A percentile compares a stretch with the other conserved stretches of the same genome.
Conservation (phyloP, 2,329 filamentous ascomycete genomes). For the Venturia effusa region DNA sequence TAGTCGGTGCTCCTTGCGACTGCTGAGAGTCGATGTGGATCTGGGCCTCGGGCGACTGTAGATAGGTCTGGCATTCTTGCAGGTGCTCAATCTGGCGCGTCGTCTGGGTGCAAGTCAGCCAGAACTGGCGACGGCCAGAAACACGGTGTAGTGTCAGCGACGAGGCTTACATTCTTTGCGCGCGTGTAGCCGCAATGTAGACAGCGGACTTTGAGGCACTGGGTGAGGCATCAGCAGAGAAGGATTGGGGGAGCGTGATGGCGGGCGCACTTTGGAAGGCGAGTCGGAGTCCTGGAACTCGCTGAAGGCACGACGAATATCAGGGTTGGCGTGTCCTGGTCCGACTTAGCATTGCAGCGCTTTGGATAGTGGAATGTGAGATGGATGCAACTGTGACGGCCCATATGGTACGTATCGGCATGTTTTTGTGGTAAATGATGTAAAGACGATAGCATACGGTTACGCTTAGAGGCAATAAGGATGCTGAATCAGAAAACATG, state of each 20-base stretch:
- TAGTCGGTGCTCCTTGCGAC: slow-evolving; percentile 11
- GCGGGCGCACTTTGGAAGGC: slow-evolving; percentile 23
- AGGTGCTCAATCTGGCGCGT: slow-evolving; percentile 41
- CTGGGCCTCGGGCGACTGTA: slow-evolving; percentile 33
- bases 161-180: slow-evolving; percentile 30
- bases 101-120: slow-evolving; percentile 18
- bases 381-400: not conserved
- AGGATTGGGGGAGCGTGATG: not conserved
- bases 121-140: not conserved
- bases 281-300: slow-evolving; percentile 32
- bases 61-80: slow-evolving; percentile 33
- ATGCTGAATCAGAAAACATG: not conserved
- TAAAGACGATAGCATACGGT: not conserved
- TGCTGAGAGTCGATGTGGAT: slow-evolving; percentile 18
- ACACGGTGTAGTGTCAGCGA: not conserved
- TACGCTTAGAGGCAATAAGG: not conserved
- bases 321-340: slow-evolving; percentile 26
- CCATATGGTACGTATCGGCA: not conserved
- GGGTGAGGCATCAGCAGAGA: not conserved
- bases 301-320: slow-evolving; percentile 28
- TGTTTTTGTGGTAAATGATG: not conserved
- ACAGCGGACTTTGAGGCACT: slow-evolving; percentile 40
- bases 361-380: not conserved
- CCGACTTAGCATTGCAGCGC: not conserved
- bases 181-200: slow-evolving; percentile 38